Conservation (phyloP, 345 rosid species). For the Syzygium aqueum region DNA sequence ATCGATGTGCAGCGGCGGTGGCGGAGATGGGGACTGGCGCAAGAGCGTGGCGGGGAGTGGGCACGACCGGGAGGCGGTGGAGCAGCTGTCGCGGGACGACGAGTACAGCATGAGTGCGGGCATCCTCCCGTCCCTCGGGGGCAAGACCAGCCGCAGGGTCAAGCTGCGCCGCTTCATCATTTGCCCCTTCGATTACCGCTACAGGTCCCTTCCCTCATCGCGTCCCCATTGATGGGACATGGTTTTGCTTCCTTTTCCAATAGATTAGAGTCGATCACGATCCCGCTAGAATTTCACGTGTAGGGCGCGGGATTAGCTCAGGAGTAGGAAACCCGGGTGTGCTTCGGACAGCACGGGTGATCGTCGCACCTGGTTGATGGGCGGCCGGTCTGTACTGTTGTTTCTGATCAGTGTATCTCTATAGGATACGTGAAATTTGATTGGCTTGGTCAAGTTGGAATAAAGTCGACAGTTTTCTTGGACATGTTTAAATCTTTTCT, state of each 20-base stretch:
- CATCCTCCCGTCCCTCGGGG: constrained; percentile 73
- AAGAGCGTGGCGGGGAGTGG: not conserved
- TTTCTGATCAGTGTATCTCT: not conserved
- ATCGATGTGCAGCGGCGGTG: not conserved
- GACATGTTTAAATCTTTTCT: not conserved
- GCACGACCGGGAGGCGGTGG: constrained; percentile 1
- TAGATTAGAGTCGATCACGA: not conserved
- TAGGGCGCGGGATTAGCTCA: not conserved
- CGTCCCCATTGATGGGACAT: not conserved
- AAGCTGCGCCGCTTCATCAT: constrained; percentile 43
- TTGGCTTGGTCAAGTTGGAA: not conserved
- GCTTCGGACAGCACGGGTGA: not conserved
- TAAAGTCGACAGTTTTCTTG: not conserved
- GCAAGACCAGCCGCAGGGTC: constrained; percentile 24
- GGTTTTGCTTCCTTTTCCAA: not conserved
- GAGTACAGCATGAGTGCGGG: constrained; percentile 49
- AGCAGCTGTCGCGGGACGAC: constrained; percentile 25
- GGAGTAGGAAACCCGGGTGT: not conserved
- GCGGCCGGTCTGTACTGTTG: not conserved
- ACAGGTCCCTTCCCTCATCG: constrained; percentile 29
- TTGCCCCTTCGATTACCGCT: constrained; percentile 61
- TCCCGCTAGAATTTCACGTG: not conserved
- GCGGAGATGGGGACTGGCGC: not conserved
- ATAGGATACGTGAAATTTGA: not conserved
- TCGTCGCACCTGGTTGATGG: not conserved